Conservation (phyloP, 495 filamentous ascomycete species). For the Hypomontagnella submonticulosa region DNA sequence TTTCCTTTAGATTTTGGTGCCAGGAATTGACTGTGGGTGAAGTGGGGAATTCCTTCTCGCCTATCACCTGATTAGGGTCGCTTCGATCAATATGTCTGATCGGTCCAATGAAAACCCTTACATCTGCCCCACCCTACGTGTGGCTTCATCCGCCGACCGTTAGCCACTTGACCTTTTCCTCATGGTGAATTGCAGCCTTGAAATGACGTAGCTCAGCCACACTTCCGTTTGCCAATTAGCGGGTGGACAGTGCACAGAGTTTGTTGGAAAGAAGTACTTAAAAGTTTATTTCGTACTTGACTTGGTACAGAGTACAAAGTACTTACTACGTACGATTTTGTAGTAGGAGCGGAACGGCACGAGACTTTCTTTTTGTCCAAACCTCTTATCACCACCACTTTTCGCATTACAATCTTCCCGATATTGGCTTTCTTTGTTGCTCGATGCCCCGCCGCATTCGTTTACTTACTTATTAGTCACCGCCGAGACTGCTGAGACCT, state of each 20-base stretch:
- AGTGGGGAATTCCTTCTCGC: slow-evolving; percentile 17
- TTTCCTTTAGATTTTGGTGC: slow-evolving; percentile 39
- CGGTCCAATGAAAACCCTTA: slow-evolving; percentile 24
- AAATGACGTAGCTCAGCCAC: slow-evolving; percentile 46
- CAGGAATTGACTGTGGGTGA: slow-evolving; percentile 40
- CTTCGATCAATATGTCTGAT: slow-evolving; percentile 4
- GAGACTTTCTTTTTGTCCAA: slow-evolving; percentile 44
- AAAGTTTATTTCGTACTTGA: slow-evolving; percentile 9
- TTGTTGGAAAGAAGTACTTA: neutral
- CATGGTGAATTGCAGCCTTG: slow-evolving; percentile 30
- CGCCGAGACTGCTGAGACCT: slow-evolving; percentile 2
- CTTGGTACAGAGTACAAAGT: slow-evolving; percentile 28
- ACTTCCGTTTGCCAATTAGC: slow-evolving; percentile 4
- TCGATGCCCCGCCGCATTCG: slow-evolving; percentile 25
- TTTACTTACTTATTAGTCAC: slow-evolving; percentile 3
- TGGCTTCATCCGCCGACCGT: slow-evolving; percentile 21
- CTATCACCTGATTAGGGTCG: slow-evolving; percentile 52
- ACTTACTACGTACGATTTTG: slow-evolving; percentile 24
- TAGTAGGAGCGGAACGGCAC: slow-evolving; percentile 39
- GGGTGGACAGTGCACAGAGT: too few relatives aligned
- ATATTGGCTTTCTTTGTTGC: slow-evolving; percentile 35
- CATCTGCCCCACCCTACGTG: slow-evolving; percentile 4
- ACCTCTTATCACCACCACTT: slow-evolving; percentile 36
- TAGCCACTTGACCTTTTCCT: neutral
- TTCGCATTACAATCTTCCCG: slow-evolving; percentile 4